These are phyloP conservation scores for Suillus cothurnatus DNA, from an alignment of 768 basidiomycete species.

Conservation along the genomic window DNA sequence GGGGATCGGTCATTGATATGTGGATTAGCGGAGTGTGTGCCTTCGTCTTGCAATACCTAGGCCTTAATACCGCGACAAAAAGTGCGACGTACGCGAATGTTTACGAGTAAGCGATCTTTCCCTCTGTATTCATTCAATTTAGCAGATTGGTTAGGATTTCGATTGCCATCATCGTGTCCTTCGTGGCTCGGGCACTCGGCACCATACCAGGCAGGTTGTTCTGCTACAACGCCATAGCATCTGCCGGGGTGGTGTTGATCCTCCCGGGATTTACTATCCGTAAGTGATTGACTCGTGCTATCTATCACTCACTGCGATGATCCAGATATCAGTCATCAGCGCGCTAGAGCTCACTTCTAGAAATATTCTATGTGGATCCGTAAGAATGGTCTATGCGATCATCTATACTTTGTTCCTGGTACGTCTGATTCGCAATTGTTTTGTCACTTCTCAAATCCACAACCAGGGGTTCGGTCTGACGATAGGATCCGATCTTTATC, in stretches of 20 bases:
- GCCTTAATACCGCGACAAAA: conserved; percentile 80
- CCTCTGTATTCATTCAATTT: not conserved
- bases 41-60: conserved; percentile 73
- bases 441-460: conserved; percentile 7
- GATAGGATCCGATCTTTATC: conserved; percentile 81
- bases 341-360: conserved; percentile 81
- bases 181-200: conserved; percentile 77
- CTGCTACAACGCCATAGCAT: conserved; percentile 90
- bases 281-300: conserved; percentile 40
- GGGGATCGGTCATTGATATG: conserved; percentile 82
- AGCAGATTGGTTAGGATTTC: conserved; percentile 61
- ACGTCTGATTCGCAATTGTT: conserved; percentile 1
- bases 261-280: conserved; percentile 85
- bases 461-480: conserved; percentile 79
- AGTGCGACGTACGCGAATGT: conserved; percentile 94
- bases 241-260: conserved; percentile 88
- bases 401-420: conserved; percentile 85
- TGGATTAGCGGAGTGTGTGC: conserved; percentile 75
- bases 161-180: conserved; percentile 81
- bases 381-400: conserved; percentile 82
- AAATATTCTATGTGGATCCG: conserved; percentile 80
- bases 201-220: conserved; percentile 75
- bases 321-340: conserved; percentile 56
- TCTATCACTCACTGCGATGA: conserved; percentile 7
- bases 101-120: conserved; percentile 70